Conservation (phyloP, 108 stramenopile genomes). For the Schizochytrium sp. region DNA sequence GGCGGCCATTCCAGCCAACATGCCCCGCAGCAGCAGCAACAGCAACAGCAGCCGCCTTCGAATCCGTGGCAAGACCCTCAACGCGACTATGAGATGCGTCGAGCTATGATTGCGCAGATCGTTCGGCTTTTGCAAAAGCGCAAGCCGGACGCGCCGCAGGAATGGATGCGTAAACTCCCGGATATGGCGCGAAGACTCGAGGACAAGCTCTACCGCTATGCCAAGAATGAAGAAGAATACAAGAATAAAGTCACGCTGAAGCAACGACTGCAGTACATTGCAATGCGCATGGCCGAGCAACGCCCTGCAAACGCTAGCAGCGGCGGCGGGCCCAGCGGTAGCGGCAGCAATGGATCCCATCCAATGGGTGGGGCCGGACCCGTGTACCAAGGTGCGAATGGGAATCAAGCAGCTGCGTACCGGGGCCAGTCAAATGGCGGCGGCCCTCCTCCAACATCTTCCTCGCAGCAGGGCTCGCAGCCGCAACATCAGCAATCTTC, state of each 20-base stretch:
- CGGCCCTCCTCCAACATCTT: too few relatives aligned
- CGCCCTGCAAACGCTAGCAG: background rate
- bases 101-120: slow-evolving; percentile 88
- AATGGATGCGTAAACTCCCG: slow-evolving; percentile 85
- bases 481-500: too few relatives aligned
- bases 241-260: slow-evolving; percentile 79
- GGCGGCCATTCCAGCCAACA: background rate
- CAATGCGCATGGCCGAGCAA: slow-evolving; percentile 64
- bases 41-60: background rate
- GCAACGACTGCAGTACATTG: slow-evolving; percentile 78
- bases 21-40: background rate
- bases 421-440: too few relatives aligned
- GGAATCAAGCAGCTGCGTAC: too few relatives aligned
- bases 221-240: slow-evolving; percentile 75
- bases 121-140: slow-evolving; percentile 81
- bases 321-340: too few relatives aligned
- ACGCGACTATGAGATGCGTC: slow-evolving; percentile 66
- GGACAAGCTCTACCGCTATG: slow-evolving; percentile 79
- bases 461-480: too few relatives aligned
- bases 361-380: too few relatives aligned
- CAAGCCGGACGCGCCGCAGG: slow-evolving; percentile 83
- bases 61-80: background rate
- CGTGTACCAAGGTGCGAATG: too few relatives aligned
- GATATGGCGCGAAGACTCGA: slow-evolving; percentile 92
- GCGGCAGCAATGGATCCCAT: too few relatives aligned